Conservation (phyloP, 2,329 filamentous ascomycete species). For the Chrysosporium queenslandicum region DNA sequence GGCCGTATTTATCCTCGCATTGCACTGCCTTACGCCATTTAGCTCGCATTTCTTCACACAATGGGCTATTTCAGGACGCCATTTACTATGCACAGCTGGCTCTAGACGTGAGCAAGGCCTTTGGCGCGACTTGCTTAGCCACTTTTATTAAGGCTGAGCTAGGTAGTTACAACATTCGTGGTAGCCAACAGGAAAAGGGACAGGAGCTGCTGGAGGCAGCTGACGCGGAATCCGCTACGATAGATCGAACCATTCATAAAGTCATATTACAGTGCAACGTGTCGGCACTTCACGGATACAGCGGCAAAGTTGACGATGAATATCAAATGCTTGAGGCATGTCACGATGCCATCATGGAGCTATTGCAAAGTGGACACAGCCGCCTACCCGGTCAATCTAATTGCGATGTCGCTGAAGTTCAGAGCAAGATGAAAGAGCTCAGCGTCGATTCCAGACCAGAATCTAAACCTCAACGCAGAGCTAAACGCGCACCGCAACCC, state of each 20-base stretch:
- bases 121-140: constrained; percentile 49
- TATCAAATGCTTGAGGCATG: constrained; percentile 43
- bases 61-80: constrained; percentile 81
- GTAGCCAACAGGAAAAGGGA: constrained; percentile 42
- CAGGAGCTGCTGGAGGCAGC: constrained; percentile 51
- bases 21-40: constrained; percentile 63
- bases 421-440: constrained; percentile 36
- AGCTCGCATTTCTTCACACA: constrained; percentile 66
- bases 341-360: constrained; percentile 32
- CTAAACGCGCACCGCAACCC: constrained; percentile 1
- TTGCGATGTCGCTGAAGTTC: constrained; percentile 27
- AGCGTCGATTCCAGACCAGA: constrained; percentile 26
- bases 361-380: constrained; percentile 31
- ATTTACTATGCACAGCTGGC: constrained; percentile 81
- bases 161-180: constrained; percentile 41
- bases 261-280: constrained; percentile 40
- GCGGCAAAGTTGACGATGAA: constrained; percentile 34
- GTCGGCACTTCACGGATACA: constrained; percentile 40
- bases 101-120: constrained; percentile 61
- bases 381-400: constrained; percentile 22
- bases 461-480: neutral
- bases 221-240: constrained; percentile 42
- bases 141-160: constrained; percentile 40
- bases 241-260: constrained; percentile 43
- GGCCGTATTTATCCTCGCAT: constrained; percentile 65